Evolutionary conservation across 2,329 filamentous ascomycete species (phyloP).

Genomic region (Ophiocordyceps camponoti-leonardi): DNA sequence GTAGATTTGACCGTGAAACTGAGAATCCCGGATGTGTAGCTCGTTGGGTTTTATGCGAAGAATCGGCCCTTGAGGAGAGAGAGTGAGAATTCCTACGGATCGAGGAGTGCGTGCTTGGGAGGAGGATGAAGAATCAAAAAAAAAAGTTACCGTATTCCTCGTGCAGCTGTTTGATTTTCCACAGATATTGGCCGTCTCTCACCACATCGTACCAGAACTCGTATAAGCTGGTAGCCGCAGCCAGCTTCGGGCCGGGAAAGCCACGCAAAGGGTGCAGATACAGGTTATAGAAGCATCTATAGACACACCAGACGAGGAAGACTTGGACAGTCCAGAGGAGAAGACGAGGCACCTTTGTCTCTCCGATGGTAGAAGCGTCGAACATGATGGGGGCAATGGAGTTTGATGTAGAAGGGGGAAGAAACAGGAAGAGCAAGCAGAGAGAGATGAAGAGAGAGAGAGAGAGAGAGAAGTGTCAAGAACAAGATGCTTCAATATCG

Average conservation of each 20-base stretch:
- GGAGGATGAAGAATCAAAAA: background rate
- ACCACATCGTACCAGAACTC: slow-evolving; percentile 9
- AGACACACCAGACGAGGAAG: too few species aligned
- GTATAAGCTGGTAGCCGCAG: slow-evolving; percentile 4
- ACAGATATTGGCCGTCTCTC: slow-evolving; percentile 5
- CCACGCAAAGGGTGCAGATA: slow-evolving; percentile 4
- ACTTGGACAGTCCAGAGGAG: too few species aligned
- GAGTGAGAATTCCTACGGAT: too few species aligned
- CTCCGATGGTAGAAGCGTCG: too few species aligned
- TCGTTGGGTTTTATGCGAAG: background rate
- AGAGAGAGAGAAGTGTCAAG: too few species aligned
- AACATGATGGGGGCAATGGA: too few species aligned
- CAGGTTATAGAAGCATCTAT: background rate
- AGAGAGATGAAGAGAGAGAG: too few species aligned
- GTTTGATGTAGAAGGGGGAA: too few species aligned
- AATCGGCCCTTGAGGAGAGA: background rate
- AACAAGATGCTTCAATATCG: too few species aligned
- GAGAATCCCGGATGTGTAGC: background rate
- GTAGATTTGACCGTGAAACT: background rate
- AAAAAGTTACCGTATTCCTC: slow-evolving; percentile 9
- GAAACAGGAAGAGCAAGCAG: too few species aligned
- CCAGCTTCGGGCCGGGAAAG: slow-evolving; percentile 8
- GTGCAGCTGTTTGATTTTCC: slow-evolving; percentile 9
- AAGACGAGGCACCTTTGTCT: too few species aligned
- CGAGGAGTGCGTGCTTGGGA: too few species aligned